Conservation (phyloP, 2,329 filamentous ascomycete species). For the Alternaria arborescens region DNA sequence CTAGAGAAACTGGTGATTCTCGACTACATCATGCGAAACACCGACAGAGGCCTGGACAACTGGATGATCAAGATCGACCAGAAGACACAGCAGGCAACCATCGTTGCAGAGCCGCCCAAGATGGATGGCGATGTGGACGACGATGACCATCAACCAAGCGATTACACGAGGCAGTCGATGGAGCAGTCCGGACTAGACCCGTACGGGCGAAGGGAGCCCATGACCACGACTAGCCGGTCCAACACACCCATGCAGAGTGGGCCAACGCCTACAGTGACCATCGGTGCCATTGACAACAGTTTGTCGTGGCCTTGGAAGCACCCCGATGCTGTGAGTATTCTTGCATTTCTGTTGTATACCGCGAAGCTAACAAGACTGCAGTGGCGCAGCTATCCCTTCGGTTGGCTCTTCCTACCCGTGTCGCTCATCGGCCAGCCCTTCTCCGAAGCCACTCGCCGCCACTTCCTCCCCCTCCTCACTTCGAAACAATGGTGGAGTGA, state of each 20-base stretch:
- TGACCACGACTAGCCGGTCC: constrained; percentile 74
- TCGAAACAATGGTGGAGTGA: constrained; percentile 98
- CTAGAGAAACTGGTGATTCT: constrained; percentile 96
- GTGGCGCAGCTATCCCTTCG: constrained; percentile 92
- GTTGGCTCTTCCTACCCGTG: constrained; percentile 96
- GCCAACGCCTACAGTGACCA: constrained; percentile 68
- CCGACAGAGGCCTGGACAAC: constrained; percentile 93
- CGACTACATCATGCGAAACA: constrained; percentile 99
- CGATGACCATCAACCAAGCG: constrained; percentile 55
- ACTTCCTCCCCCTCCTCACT: constrained; percentile 94
- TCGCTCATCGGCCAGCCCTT: constrained; percentile 96
- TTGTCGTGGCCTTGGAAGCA: constrained; percentile 99
- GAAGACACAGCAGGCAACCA: constrained; percentile 80
- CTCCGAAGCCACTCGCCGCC: constrained; percentile 88
- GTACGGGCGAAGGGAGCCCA: constrained; percentile 82
- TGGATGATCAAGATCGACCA: constrained; percentile 99
- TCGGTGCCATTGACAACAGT: constrained; percentile 97
- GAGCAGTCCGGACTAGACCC: constrained; percentile 58
- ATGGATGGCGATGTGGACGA: constrained; percentile 58
- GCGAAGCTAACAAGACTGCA: constrained; percentile 39
- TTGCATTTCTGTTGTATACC: background rate
- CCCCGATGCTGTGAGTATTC: constrained; percentile 76
- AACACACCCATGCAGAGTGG: constrained; percentile 63
- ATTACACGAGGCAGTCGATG: constrained; percentile 70
- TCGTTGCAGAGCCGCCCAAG: constrained; percentile 84